These are phyloP conservation scores for Nakaseomyces sp. DNA, from an alignment of 1,139 yeast genomes.

Conservation along the genomic window DNA sequence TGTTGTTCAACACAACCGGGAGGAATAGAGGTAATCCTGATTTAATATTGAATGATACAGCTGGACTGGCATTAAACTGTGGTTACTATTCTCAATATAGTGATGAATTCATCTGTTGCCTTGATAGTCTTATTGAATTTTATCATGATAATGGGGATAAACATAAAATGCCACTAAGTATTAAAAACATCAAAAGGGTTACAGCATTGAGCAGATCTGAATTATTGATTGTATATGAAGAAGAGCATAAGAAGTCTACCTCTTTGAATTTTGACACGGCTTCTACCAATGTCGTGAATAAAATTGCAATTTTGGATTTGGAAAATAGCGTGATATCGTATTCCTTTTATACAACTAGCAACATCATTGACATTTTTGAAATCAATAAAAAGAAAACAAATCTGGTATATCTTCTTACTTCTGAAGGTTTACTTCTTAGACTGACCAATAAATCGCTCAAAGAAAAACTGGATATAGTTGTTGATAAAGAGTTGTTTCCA, in stretches of 20 bases:
- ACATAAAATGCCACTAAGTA: conserved; percentile 49
- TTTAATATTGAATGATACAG: conserved; percentile 47
- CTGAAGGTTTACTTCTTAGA: conserved; percentile 68
- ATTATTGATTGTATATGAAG: conserved; percentile 33
- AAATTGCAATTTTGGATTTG: conserved; percentile 56
- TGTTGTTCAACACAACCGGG: conserved; percentile 73
- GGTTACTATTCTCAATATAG: conserved; percentile 33
- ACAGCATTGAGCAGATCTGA: conserved; percentile 37
- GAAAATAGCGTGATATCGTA: conserved; percentile 63
- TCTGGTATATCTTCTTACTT: conserved; percentile 47
- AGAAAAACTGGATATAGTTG: conserved; percentile 61
- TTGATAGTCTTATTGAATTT: conserved; percentile 30
- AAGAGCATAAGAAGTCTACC: conserved; percentile 24
- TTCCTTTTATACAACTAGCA: conserved; percentile 56
- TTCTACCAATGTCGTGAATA: conserved; percentile 36
- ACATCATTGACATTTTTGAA: conserved; percentile 41
- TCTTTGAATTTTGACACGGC: conserved; percentile 25
- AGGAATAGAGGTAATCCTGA: conserved; percentile 65
- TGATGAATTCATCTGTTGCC: conserved; percentile 28
- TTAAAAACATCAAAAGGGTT: conserved; percentile 46
- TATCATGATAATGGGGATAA: conserved; percentile 43
- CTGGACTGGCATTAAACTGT: conserved; percentile 71
- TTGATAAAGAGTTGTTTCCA: conserved; percentile 61
- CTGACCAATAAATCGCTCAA: conserved; percentile 58
- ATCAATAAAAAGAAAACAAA: conserved; percentile 45